Base-by-base conservation (phyloP, 148 eudicot genomes). In the Amaranthus cruentus region DNA sequence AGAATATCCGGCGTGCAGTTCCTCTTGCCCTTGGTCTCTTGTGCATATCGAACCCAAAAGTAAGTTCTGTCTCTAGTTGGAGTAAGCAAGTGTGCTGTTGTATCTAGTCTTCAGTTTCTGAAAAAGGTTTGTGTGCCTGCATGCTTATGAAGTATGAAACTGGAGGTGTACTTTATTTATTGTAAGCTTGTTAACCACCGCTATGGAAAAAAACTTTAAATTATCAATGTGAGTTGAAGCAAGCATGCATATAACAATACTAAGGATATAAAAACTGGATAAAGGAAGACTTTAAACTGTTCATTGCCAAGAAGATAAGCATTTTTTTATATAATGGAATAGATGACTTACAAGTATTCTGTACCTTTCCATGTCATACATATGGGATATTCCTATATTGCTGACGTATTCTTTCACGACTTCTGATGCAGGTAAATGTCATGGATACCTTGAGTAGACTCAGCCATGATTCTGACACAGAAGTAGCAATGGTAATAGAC, bases 391-490 rank as follows among this genome's bases (percentile, higher is more conserved):
- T 54, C 43, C 46, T 38, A 43, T 57, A 4, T 49, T 61, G 43
- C 79, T 80, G 42, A 75, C 65, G 52, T 12, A 42, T 58, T 15
- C 21, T 55, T 61, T 7, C 9, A 52, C 55, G 12, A 57, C 38
- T 57, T 66, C 63, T 75, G 9, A 28, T 76, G 76, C 87, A 95
- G 97, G 97, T 95, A 70, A 92, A 88, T 83, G 97, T 95, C 59
- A 95, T 91, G 97, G 96, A 95, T 82, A 91, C 96, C 46, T 78
- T 95, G 80, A 91, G 99, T 83, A 84, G 99, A 74, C 88, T 90
- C 81, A 90, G 97, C 84, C 99, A 91, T 70, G 96, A 95, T 77
- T 83, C 97, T 9, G 99, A 95, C 79, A 77, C 85, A 60, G 96
- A 91, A 83, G 97, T 95, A 56, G 99, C 97, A 52, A 87, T 88